Conservation (phyloP, 129 eudicot genomes). For the sunflower (Helianthus annuus) region HanXRQr2.0-SUNRISE NC_035449.2:34346869-34347368, state of each 20-base stretch:
- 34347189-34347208: not conserved
- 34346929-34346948: conserved; percentile 41
- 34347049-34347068: conserved; percentile 63
- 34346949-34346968: conserved; percentile 71
- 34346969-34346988: conserved; percentile 87
- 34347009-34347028: conserved; percentile 94
- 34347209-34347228: too few species aligned
- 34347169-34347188: not conserved
- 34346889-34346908: conserved; percentile 13
- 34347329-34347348: too few species aligned
- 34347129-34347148: conserved; percentile 11
- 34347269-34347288: too few species aligned
- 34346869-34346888: not conserved
- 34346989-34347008: conserved; percentile 85
- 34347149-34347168: conserved; percentile 10
- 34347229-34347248: too few species aligned
- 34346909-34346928: not conserved
- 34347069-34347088: conserved; percentile 87
- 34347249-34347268: too few species aligned
- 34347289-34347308: too few species aligned
- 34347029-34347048: conserved; percentile 67
- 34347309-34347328: too few species aligned
- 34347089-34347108: conserved; percentile 72
- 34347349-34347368: too few species aligned
- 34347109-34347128: not conserved